Percentiles rank a stretch among this genome's conserved stretches.
Conservation (phyloP, 108 stramenopile species). For the Cyclostephanos invisitatus region DNA sequence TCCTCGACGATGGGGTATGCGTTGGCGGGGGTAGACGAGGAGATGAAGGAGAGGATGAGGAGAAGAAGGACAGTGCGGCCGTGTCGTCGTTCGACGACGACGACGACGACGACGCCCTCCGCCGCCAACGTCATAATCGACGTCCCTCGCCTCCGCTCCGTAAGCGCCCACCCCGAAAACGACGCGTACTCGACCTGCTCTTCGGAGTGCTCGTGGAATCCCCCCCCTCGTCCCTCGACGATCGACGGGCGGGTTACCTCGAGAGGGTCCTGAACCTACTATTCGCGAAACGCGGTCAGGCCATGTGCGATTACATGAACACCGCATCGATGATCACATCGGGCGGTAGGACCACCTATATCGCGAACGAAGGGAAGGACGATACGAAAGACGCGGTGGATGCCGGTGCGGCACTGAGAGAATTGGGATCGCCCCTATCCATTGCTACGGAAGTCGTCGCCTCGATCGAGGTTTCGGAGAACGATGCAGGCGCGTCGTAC, state of each 20-base stretch:
- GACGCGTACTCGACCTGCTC: slow-evolving; percentile 66
- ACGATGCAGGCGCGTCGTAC: neutral
- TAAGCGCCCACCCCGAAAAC: slow-evolving; percentile 5
- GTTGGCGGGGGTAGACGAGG: neutral
- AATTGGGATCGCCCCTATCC: neutral
- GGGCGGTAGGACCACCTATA: slow-evolving; percentile 2
- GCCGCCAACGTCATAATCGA: neutral
- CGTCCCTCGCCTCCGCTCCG: neutral
- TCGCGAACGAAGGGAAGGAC: neutral
- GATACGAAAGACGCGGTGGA: slow-evolving; percentile 27
- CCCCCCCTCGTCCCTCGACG: slow-evolving; percentile 73
- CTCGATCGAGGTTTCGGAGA: neutral
- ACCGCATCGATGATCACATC: slow-evolving; percentile 24
- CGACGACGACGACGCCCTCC: neutral
- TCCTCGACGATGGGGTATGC: neutral
- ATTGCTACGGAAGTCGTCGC: neutral
- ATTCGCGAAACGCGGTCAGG: slow-evolving; percentile 66
- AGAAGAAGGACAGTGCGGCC: neutral
- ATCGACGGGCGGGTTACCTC: slow-evolving; percentile 94
- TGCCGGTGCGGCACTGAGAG: neutral
- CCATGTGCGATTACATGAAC: slow-evolving; percentile 72
- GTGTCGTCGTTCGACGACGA: neutral
- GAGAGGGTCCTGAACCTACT: slow-evolving; percentile 87
- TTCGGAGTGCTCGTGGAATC: slow-evolving; percentile 78
- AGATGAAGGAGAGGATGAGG: neutral